Evolutionary conservation across 2,329 filamentous ascomycete species (phyloP).

Genomic region (Epichloe aotearoae): DNA sequence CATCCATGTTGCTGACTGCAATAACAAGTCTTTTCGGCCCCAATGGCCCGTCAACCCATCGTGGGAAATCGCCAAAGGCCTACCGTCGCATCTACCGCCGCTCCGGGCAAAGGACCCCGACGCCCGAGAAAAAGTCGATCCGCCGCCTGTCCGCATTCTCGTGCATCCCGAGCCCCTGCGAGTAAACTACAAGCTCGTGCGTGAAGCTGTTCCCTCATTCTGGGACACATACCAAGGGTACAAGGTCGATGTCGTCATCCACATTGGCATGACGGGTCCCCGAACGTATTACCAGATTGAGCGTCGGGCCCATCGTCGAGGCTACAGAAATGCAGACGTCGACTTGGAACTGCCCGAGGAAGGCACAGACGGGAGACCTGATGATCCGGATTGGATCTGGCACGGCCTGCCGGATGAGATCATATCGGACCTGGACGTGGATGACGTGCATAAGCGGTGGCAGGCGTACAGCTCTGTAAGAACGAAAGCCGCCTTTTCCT

Average conservation of each 20-base stretch:
- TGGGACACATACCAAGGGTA: constrained; percentile 30
- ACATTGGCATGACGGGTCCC: constrained; percentile 68
- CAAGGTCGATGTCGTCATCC: constrained; percentile 53
- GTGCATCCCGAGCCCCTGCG: constrained; percentile 54
- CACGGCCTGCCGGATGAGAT: constrained; percentile 41
- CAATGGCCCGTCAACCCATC: constrained; percentile 65
- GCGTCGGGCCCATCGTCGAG: constrained; percentile 54
- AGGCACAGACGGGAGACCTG: constrained; percentile 31
- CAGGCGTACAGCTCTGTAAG: constrained; percentile 35
- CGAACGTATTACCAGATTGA: constrained; percentile 57
- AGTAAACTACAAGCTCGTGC: constrained; percentile 57
- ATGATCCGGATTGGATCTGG: constrained; percentile 39
- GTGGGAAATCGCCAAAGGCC: constrained; percentile 58
- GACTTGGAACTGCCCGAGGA: constrained; percentile 46
- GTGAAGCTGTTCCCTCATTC: constrained; percentile 48
- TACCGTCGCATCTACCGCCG: constrained; percentile 52
- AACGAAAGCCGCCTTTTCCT: background rate
- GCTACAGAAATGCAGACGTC: constrained; percentile 59
- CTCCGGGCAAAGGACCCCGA: constrained; percentile 28
- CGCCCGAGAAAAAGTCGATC: constrained; percentile 15
- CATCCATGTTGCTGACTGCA: constrained; percentile 7
- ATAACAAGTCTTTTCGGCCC: constrained; percentile 52
- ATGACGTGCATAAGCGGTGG: constrained; percentile 45
- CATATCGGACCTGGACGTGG: constrained; percentile 40
- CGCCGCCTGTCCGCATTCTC: constrained; percentile 44